Conservation (phyloP, 768 basidiomycete species). For the Agrocybe chaxingu region DNA sequence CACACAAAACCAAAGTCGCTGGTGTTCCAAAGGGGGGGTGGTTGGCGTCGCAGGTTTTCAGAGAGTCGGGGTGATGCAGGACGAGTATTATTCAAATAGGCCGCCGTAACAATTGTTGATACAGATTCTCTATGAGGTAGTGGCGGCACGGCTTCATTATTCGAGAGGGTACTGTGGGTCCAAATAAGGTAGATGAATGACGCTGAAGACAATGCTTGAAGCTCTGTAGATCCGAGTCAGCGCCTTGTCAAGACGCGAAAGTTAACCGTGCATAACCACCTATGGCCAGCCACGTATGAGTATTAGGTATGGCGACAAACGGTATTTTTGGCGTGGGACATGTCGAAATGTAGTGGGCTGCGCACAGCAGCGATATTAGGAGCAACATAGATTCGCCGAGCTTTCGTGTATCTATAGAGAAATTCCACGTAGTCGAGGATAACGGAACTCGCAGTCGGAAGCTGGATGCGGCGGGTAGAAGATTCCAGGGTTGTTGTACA, state of each 20-base stretch:
- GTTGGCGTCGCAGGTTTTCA: conserved; percentile 44
- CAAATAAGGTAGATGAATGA: conserved; percentile 62
- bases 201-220: conserved; percentile 48
- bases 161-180: conserved; percentile 51
- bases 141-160: conserved; percentile 15
- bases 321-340: conserved; percentile 27
- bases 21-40: conserved; percentile 30
- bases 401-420: conserved; percentile 60
- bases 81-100: conserved; percentile 8
- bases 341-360: conserved; percentile 44
- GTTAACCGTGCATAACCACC: conserved; percentile 32
- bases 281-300: conserved; percentile 45
- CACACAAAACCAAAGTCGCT: conserved; percentile 70
- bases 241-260: background rate
- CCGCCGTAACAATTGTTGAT: conserved; percentile 15
- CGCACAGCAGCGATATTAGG: conserved; percentile 57
- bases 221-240: conserved; percentile 38
- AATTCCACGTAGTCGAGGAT: conserved; percentile 35
- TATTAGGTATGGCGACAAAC: conserved; percentile 16
- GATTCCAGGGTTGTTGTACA: conserved; percentile 15
- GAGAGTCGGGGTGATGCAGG: conserved; percentile 39
- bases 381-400: conserved; percentile 65
- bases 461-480: conserved; percentile 49
- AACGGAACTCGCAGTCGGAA: conserved; percentile 43
- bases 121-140: conserved; percentile 10